phyloP scores from a whole-genome alignment of 1,284 basidiomycete species.

The Rhodotorula sp. region DNA sequence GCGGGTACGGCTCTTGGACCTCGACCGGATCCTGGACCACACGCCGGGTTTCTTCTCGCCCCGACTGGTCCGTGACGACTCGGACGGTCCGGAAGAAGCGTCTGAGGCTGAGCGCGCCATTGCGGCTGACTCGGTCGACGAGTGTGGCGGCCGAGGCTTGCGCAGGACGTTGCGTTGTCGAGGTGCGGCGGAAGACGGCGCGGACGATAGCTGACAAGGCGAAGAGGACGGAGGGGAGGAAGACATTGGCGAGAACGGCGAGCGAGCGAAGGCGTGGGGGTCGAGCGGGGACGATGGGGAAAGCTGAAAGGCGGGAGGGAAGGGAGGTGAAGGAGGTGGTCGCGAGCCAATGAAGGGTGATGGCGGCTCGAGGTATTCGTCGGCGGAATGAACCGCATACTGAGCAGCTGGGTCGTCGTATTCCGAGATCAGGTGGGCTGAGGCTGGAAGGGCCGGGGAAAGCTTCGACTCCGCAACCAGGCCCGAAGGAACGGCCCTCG shows the following conservation, averaged over 20 bases:
- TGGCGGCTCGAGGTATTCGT: neutral
- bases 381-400: neutral
- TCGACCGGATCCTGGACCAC: constrained; percentile 19
- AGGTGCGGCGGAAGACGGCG: neutral
- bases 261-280: too few species aligned
- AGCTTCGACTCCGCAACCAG: neutral
- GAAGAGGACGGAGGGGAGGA: too few species aligned
- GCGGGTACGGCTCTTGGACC: constrained; percentile 5
- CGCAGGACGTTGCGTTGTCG: constrained; percentile 29
- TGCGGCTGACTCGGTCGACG: neutral
- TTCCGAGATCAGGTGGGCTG: neutral
- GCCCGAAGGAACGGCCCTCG: too few species aligned
- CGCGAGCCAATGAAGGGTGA: neutral
- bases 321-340: neutral
- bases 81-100: neutral
- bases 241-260: neutral
- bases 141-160: constrained; percentile 11
- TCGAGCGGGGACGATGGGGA: neutral
- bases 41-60: neutral
- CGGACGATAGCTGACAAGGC: neutral
- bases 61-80: neutral
- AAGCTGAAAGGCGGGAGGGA: neutral
- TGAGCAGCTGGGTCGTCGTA: neutral
- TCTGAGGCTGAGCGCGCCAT: neutral
- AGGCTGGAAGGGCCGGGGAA: neutral